These are phyloP conservation scores for Fusarium citri DNA, from an alignment of 2,329 filamentous ascomycete genomes.

Conservation along the genomic window DNA sequence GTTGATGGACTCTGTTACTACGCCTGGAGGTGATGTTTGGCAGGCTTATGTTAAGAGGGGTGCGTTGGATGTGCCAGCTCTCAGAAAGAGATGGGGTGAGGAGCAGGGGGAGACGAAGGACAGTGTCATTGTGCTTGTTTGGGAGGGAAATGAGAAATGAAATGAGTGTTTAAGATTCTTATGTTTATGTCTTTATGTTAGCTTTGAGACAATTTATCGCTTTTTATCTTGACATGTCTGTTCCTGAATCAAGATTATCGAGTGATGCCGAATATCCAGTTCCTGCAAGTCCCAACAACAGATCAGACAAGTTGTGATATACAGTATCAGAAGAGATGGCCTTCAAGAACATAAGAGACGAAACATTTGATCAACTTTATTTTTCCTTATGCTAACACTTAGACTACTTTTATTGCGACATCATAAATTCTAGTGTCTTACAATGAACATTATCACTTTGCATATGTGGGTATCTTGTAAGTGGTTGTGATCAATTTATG, in stretches of 20 bases:
- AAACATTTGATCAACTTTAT: accelerated
- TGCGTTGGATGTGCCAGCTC: constrained; percentile 16
- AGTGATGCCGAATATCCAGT: too few relatives aligned
- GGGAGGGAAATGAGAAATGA: constrained; percentile 40
- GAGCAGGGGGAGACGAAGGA: constrained; percentile 24
- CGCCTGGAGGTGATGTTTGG: constrained; percentile 55
- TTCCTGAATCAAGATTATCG: too few relatives aligned
- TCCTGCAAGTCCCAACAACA: too few relatives aligned
- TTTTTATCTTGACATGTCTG: too few relatives aligned
- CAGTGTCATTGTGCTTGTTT: constrained; percentile 46
- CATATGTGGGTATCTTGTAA: neutral
- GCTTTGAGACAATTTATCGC: neutral
- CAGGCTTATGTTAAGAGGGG: constrained; percentile 59
- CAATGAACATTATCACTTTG: neutral
- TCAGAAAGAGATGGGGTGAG: constrained; percentile 34
- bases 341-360: neutral
- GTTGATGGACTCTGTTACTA: constrained; percentile 54
- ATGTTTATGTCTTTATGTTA: constrained; percentile 21
- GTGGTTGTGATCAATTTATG: neutral
- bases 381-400: neutral
- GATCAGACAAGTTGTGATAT: too few relatives aligned
- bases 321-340: too few relatives aligned
- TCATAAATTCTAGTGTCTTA: neutral
- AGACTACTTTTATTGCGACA: neutral
- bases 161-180: constrained; percentile 25